Base-by-base conservation (phyloP, 768 basidiomycete genomes). In the Suillus clintonianus region DNA sequence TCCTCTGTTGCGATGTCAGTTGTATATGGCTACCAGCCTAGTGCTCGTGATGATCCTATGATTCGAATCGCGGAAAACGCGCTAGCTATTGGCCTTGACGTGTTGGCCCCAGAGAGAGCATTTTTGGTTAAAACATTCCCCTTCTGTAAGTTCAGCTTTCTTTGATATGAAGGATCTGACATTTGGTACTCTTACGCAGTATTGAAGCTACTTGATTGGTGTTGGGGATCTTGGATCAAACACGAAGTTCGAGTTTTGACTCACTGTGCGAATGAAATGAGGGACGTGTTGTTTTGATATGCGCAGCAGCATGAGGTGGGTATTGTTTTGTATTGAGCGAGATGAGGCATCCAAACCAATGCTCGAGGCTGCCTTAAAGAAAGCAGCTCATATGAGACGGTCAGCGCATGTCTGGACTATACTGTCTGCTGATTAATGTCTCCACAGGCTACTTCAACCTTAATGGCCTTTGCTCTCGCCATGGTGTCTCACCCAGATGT, bases 151-250 rank as follows among this genome's bases (percentile, higher is more conserved):
- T 17, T 36, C 59, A 3, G 13, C 41, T 11, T 15, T 32, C 50
- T 45, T 32, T 30, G 32, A 9, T 34, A 19, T 14, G 15, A n/a
- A 15, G 32, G 7, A n/a, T 15, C 27, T 32, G 13, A 7, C n/a
- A 41, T 34, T n/a, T 19, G 32, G 13, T 7, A 34, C 15, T 32
- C 11, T 15, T 19, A 32, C 15, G 37, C 24, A 62, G 61, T 62
- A 8, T 22, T 54, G 15, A 54, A 42, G 10, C 19, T 55, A 19
- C 59, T 59, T 74, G 74, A 63, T 11, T 80, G 78, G 79, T 68
- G 78, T 54, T 78, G 79, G 15, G 76, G 78, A 14, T 77, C 77
- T 24, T 50, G 59, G 11, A 76, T 81, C 62, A 75, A 72, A 61
- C 68, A 47, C 24, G 41, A 61, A 7, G 59, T 59, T 39, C 50